Evolutionary conservation across 305 asterid species (phyloP).

Genomic region (Solanum hybrid): DNA sequence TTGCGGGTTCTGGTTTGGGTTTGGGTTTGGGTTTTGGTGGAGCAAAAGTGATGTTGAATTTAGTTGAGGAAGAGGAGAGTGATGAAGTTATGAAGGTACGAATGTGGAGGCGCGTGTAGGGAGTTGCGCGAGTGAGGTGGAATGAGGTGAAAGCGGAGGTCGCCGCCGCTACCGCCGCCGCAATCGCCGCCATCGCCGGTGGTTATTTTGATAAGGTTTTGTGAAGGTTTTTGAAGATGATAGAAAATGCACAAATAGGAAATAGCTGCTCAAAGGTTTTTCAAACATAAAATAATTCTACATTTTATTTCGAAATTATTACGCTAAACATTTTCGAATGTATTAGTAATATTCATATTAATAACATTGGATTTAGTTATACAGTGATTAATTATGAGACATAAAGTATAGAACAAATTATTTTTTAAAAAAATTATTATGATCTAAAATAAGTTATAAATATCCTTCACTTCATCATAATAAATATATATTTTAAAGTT

Average conservation of each 20-base stretch:
- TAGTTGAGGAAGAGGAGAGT: constrained; percentile 27
- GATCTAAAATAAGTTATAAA: too few species aligned
- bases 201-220: not conserved
- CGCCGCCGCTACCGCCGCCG: constrained; percentile 37
- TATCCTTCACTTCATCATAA: not conserved
- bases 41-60: constrained; percentile 62
- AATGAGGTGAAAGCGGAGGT: constrained; percentile 47
- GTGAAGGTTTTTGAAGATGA: not conserved
- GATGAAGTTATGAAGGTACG: constrained; percentile 38
- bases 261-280: not conserved
- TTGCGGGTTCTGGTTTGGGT: constrained; percentile 16
- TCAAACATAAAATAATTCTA: not conserved
- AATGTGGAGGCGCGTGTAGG: constrained; percentile 39
- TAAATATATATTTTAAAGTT: too few species aligned
- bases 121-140: constrained; percentile 25
- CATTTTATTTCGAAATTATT: too few species aligned
- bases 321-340: accelerated
- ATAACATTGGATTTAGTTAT: too few species aligned
- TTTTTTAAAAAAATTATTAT: too few species aligned
- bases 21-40: constrained; percentile 54
- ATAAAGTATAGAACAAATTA: too few species aligned
- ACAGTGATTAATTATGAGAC: not conserved
- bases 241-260: not conserved
- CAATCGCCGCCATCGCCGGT: constrained; percentile 56
- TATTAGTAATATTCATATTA: too few species aligned